Evolutionary conservation across 306 rosid genomes (phyloP).

Genomic region (Trichosanthes cucumerina): DNA sequence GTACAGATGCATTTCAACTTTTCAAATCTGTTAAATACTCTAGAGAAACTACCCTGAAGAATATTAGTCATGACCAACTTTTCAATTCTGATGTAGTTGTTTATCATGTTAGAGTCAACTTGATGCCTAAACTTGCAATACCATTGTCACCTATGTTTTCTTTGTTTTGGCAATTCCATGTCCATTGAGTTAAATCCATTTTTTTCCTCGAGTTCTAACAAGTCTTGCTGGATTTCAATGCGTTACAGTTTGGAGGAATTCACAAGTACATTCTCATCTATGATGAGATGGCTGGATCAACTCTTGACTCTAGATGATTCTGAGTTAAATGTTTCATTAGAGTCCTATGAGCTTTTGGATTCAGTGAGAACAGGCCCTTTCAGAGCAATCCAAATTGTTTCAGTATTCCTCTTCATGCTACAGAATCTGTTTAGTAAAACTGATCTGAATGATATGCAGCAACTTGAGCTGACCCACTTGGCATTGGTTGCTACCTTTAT

Average conservation of each 20-base stretch:
- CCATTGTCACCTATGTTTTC: not conserved
- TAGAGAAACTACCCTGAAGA: not conserved
- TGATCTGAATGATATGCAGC: constrained; percentile 26
- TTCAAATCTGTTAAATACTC: not conserved
- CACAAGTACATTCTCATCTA: constrained; percentile 42
- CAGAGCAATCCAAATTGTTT: constrained; percentile 60
- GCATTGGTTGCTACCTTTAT: constrained; percentile 52
- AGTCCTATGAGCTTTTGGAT: constrained; percentile 59
- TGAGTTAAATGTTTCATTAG: constrained; percentile 38
- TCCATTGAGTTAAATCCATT: not conserved
- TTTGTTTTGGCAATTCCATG: not conserved
- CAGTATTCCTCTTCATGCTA: constrained; percentile 51
- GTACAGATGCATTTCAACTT: not conserved
- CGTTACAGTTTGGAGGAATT: constrained; percentile 61
- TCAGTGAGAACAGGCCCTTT: constrained; percentile 74
- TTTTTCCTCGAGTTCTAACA: constrained; percentile 14
- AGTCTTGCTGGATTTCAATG: constrained; percentile 6
- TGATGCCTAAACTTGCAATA: not conserved
- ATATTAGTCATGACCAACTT: not conserved
- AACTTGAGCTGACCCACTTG: constrained; percentile 34
- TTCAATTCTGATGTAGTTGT: not conserved
- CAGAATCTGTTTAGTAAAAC: constrained; percentile 30
- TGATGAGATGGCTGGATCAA: constrained; percentile 50
- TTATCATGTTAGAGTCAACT: not conserved
- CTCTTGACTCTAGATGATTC: constrained; percentile 58